Percentiles rank a stretch among this genome's conserved stretches.
phyloP scores from a whole-genome alignment of 352 stramenopile genomes.

The Globisporangium perplexum region DNA sequence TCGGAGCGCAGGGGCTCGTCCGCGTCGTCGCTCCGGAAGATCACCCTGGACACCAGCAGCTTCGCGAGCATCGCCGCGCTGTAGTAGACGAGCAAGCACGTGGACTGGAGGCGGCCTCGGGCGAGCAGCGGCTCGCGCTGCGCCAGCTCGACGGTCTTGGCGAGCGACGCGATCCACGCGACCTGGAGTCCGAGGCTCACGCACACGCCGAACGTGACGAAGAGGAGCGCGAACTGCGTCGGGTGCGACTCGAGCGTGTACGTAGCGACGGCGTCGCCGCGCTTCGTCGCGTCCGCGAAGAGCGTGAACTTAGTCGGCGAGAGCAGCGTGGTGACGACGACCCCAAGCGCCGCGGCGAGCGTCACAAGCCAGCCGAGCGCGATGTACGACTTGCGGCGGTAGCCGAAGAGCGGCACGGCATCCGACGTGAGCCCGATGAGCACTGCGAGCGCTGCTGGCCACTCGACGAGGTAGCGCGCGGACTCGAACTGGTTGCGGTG shows the following conservation, averaged over 20 bases:
- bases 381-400: conserved; percentile 86
- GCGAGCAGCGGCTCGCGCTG: conserved; percentile 42
- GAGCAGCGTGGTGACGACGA: conserved; percentile 14
- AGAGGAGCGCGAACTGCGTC: conserved; percentile 13
- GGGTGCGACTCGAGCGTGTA: conserved; percentile 12
- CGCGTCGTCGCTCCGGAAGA: conserved; percentile 15
- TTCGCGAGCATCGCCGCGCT: conserved; percentile 20
- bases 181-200: conserved; percentile 29
- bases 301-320: conserved; percentile 12
- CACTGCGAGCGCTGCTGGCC: conserved; percentile 68
- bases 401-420: conserved; percentile 69
- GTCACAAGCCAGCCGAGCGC: conserved; percentile 55
- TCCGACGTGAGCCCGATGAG: conserved; percentile 86
- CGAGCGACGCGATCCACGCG: conserved; percentile 32
- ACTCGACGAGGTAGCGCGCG: conserved; percentile 40
- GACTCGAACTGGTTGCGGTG: conserved; percentile 28
- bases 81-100: conserved; percentile 43
- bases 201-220: conserved; percentile 29
- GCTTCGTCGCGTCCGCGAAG: conserved; percentile 10
- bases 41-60: conserved; percentile 18
- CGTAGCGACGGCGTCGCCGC: conserved; percentile 10
- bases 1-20: conserved; percentile 12
- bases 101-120: conserved; percentile 36
- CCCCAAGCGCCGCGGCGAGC: conserved; percentile 17
- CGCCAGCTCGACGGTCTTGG: conserved; percentile 42